Evolutionary conservation across 495 filamentous ascomycete species (phyloP), one percentile per base, ranked within the genome.

Genomic region (Astrothelium macrocarpum): DNA sequence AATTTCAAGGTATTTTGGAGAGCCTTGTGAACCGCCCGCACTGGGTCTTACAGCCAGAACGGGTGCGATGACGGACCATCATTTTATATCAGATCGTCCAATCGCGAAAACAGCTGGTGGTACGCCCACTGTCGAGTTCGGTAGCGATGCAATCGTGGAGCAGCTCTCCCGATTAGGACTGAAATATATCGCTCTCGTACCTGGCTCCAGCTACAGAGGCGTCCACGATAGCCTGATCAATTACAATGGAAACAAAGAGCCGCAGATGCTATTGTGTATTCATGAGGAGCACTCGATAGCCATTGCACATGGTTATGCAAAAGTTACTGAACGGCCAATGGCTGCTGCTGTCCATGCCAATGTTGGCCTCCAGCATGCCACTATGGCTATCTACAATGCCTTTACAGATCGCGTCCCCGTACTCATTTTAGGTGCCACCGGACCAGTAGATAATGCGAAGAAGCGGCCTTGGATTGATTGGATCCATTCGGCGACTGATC

Each of bases 221-320:
- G 16, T 67, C 10, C 67, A 69, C 58, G 67, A 67, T 36, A 69
- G 67, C 45, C 20, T 69, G 11, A 65, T 69, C 9, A 67, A 69
- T 32, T 64, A 64, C 59, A 66, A 64, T 25, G 67, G 62, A 25
- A 67, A 69, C 56, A 32, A 23, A 32, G 23, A 43, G 28, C 67
- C 67, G 1, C 43, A 69, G 59, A 64, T 69, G 49, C 53, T 69
- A 14, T 31, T 69, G 16, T 66, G 64, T 53, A 53, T 69, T 53
- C 67, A 69, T 58, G 67, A 69, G 53, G 67, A 69, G 39, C 67
- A 69, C 36, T 36, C 64, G n/a, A 62, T 69, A 36, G 29, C 67
- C 28, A 69, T 69, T 42, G 67, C 67, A 10, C 67, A 69, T 34
- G 67, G 67, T 20, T 69, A 64, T 39, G 67, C 67, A 31, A 69